Base-by-base conservation (phyloP, 208 protist species). In the Trypanosoma melophagium region DNA sequence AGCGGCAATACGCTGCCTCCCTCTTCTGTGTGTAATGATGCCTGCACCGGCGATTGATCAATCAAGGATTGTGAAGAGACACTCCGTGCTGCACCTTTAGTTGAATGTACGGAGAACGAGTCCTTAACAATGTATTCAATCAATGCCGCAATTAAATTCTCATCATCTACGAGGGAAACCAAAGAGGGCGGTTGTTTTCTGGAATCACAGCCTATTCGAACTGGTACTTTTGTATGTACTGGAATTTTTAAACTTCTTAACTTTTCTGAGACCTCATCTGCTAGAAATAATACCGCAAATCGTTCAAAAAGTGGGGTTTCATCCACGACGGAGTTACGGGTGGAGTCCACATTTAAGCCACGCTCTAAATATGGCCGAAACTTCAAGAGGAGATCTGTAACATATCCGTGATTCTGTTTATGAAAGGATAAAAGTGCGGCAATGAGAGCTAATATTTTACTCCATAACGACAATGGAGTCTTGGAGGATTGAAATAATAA, bases 371-470 rank as follows among this genome's bases (percentile, higher is more conserved):
- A 54, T 9, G 61, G 62, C 16, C 69, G 41, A 53, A 76, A 69
- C 52, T 69, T 76, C 14, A 64, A 40, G 0, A 76, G n/a, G 16
- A 66, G 21, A 49, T 69, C 58, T 1, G 63, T 69, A 16, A 76
- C 41, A 65, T 64, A 76, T n/a, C 45, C 56, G 60, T 64, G 50
- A 17, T 53, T 49, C 21, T 59, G 45, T 40, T 69, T 57, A 52
- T 76, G 55, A 28, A 66, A 76, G 35, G 40, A 44, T 13, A 76
- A 44, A 14, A 76, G 57, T 25, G 70, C 70, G 28, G 70, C 21
- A 3, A 76, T 25, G 35, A 76, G 40, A 4, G 62, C 52, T 25
- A 76, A 55, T 49, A 76, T 69, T 61, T 76, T 76, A 50, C 56
- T 60, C 70, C 70, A 76, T 28, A 76, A 19, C 25, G 35, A 12